Base-by-base conservation (phyloP, 768 basidiomycete species). In the Cystobasidium ongulense region DNA sequence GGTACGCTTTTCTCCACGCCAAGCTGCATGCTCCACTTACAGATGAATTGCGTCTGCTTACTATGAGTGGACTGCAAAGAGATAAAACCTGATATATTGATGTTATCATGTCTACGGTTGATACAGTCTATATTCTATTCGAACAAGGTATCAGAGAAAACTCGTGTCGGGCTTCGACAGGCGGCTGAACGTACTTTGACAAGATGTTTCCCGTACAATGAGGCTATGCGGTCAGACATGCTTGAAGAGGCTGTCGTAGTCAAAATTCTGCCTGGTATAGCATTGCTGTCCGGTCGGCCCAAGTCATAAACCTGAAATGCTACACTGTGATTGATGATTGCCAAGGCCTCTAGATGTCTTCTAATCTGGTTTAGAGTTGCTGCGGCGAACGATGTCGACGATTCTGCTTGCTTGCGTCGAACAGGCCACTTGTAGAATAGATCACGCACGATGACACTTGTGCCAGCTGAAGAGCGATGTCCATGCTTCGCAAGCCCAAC, bases 41-140 rank as follows among this genome's bases (percentile, higher is more conserved):
- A 96, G 52, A 97, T 81, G 82, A 88, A 90, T 81, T 98, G 94
- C 80, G 89, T 86, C n/a, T 86, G 82, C 90, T 95, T 79, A 39
- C 70, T 72, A 38, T 77, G 75, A 11, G 74, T 63, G 4, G 77
- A 74, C 1, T 62, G 52, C 74, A 74, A 72, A 36, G 74, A 75
- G 75, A 80, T 75, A 80, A 98, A 97, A 0, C 95, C 95, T 72
- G 88, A 83, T 8, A 91, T 82, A 53, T 80, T 85, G 78, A 89
- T 81, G 18, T 83, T 82, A 10, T 82, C 87, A n/a, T 81, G 83
- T 38, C 77, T 78, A 0, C 84, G 81, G 33, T 86, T 77, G 62
- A 92, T 84, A 70, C 86, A 85, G 75, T 92, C 88, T 8, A 89
- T 33, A 13, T 43, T 33, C 52, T 59, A 23, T n/a, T n/a, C n/a